These are phyloP conservation scores for Rutidosis leptorrhynchoides DNA, from an alignment of 129 eudicot genomes.

Conservation along the genomic window DNA sequence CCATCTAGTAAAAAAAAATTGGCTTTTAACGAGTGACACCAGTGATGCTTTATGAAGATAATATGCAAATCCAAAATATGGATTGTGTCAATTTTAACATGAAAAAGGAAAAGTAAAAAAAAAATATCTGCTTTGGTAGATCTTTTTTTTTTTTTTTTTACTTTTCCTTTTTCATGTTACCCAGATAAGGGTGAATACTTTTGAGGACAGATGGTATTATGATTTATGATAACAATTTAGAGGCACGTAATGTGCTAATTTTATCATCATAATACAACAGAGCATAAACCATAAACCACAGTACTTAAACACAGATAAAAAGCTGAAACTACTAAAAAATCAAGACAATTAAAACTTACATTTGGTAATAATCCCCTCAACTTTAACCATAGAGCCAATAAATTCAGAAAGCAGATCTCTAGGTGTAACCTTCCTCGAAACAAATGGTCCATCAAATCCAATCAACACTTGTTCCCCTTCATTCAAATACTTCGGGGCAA, in stretches of 20 bases:
- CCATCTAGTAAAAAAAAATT: too few relatives aligned
- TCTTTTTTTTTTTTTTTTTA: too few relatives aligned
- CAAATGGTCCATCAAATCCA: conserved; percentile 95
- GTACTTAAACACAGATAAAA: not conserved
- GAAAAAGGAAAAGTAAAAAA: too few relatives aligned
- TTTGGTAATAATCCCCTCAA: conserved; percentile 92
- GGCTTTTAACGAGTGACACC: too few relatives aligned
- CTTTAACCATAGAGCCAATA: conserved; percentile 92
- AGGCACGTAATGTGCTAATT: not conserved
- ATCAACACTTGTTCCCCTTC: conserved; percentile 89
- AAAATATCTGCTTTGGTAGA: too few relatives aligned
- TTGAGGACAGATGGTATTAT: not conserved
- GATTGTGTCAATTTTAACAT: too few relatives aligned
- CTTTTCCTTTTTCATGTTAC: too few relatives aligned
- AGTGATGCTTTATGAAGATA: not conserved
- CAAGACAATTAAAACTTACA: conserved; percentile 38
- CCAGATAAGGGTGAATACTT: too few relatives aligned
- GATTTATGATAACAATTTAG: not conserved
- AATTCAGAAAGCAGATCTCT: conserved; percentile 85
- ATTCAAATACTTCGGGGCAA: conserved; percentile 73
- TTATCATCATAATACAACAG: not conserved
- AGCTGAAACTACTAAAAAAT: not conserved
- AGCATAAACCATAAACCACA: not conserved
- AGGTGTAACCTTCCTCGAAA: conserved; percentile 91
- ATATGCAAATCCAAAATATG: not conserved